Evolutionary conservation across 1,284 basidiomycete species (phyloP), one percentile per base, ranked within the genome.

Genomic region (Tilletia setariae): DNA sequence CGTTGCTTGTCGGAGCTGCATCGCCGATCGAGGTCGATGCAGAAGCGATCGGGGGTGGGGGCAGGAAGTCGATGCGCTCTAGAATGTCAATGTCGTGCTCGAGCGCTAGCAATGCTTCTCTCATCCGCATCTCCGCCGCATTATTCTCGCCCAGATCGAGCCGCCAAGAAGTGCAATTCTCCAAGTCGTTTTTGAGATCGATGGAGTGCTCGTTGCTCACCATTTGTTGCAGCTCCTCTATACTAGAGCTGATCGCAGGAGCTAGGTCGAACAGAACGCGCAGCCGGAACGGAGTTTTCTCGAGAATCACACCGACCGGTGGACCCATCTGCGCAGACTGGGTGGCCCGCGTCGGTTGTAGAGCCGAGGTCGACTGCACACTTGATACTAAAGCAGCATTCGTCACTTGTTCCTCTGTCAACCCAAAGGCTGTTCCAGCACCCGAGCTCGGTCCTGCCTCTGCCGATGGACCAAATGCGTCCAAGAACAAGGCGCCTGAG

Each of bases 71-170:
- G 40, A 72, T 68, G 3, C 71, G 71, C 70, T 73, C 72, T 46
- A 73, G 65, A 51, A 66, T 63, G 87, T 84, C 83, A 0, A 89
- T 87, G 74, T 93, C 88, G 40, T 87, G 84, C 67, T 87, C 84
- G 23, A 94, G 82, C 16, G 85, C 80, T 13, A 84, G 78, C 23
- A 94, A 86, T 3, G 93, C 92, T 1, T 85, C 83, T 21, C 87
- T 85, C 87, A 92, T 92, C 56, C 90, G 87, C 51, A 89, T 85
- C 71, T 87, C 89, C 9, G 89, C 86, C 65, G 90, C 86, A 74
- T 89, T 89, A 46, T 88, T 89, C 42, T 85, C 85, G 1, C 89
- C 90, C 1, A 92, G 82, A 77, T 94, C 92, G 49, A 94, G 79
- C 68, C 87, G 87, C 77, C 66, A 75, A n/a, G 73, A 73, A 1